phyloP scores from a whole-genome alignment of 2,329 filamentous ascomycete species.

The Botryotinia convoluta region DNA sequence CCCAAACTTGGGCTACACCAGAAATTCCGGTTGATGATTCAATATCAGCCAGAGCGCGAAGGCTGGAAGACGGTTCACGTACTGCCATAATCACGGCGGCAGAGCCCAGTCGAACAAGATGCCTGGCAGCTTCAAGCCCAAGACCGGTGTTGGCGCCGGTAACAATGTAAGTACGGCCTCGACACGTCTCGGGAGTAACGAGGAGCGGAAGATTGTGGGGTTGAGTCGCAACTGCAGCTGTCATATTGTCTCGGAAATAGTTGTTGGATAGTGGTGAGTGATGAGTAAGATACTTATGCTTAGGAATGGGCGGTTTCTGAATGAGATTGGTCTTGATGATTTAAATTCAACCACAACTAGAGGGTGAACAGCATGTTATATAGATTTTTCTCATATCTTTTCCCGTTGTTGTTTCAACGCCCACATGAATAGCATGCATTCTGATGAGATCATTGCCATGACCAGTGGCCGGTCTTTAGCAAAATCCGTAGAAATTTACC shows the following conservation, averaged over 20 bases:
- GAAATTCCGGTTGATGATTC: constrained; percentile 23
- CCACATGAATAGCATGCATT: not conserved
- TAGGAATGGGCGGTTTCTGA: not conserved
- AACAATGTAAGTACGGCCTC: constrained; percentile 15
- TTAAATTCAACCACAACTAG: not conserved
- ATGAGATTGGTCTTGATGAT: not conserved
- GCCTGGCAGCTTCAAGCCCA: constrained; percentile 42
- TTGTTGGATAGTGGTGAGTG: not conserved
- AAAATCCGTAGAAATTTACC: not conserved
- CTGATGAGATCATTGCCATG: not conserved
- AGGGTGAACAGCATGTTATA: not conserved
- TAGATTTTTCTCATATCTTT: not conserved
- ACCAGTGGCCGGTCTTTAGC: not conserved
- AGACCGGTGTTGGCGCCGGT: constrained; percentile 45
- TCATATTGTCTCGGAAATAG: not conserved
- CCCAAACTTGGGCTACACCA: constrained; percentile 26
- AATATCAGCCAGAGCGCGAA: constrained; percentile 37
- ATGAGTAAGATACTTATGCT: not conserved
- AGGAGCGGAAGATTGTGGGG: not conserved
- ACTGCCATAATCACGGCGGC: constrained; percentile 44
- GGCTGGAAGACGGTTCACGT: constrained; percentile 39
- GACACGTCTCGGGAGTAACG: constrained; percentile 3
- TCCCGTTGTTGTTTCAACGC: not conserved
- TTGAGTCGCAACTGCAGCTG: not conserved
- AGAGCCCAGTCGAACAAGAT: constrained; percentile 40